Base-by-base conservation (phyloP, 2,329 filamentous ascomycete genomes). In the Metarhizium guizhouense region DNA sequence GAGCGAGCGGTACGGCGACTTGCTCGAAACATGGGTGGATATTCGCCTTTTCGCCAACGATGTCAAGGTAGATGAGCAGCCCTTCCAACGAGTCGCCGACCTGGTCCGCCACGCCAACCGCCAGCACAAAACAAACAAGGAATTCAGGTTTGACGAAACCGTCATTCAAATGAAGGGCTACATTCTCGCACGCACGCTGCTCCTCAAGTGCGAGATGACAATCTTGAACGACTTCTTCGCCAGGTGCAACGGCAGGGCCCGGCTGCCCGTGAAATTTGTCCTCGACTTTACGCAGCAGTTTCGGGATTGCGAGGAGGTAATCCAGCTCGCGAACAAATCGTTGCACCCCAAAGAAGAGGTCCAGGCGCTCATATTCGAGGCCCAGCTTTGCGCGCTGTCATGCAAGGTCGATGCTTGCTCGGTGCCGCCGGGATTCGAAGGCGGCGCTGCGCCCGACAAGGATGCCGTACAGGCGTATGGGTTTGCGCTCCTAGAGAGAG, bases 331-430 rank as follows among this genome's bases (percentile, higher is more conserved):
- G 0, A 53, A 48, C 2, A 53, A 43, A 1, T 65, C 70, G 0
- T 67, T 64, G 5, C 68, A 74, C 34, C 64, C 71, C 1, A 67
- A 72, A 3, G 73, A 78, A n/a, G 65, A 78, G 57, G 70, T 74
- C 0, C 78, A 84, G 61, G 78, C 73, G 0, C 69, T 77, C 47
- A 67, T 84, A 29, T 79, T 77, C 58, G 72, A 72, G 30, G 77
- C 76, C 0, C 73, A 76, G 6, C 54, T 55, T 11, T 38, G 40
- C 10, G 42, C 54, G 2, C 20, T 55, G 3, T 7, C 40, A 6
- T 10, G 10, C 13, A 43, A 6, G 3, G 40, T 43, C 14, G 13
- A 16, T n/a, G 40, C 40, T n/a, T 16, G 40, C 40, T 43, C 40
- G 11, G 40, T 43, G 6, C 40, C 40, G 40, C 40, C 40, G 51